Percentiles rank a stretch among this genome's conserved stretches.
Evolutionary conservation across 1,284 basidiomycete species (phyloP).

Genomic region (Fomitopsis palustris): DNA sequence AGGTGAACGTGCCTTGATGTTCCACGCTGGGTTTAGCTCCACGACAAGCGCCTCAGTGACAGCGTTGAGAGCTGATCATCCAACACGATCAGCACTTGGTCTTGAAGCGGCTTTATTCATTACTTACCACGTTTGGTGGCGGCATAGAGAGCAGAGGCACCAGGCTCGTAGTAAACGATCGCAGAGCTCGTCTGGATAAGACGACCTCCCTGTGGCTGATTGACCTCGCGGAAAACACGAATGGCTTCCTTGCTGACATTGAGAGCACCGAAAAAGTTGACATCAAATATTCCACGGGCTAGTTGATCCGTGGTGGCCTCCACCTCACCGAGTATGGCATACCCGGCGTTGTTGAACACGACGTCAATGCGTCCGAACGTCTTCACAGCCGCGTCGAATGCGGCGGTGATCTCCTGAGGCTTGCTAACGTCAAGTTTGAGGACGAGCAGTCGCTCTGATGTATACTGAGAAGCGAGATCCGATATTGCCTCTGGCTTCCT

Average conservation of each 20-base stretch:
- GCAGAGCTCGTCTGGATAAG: constrained; percentile 27
- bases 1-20: constrained; percentile 31
- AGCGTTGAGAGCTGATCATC: constrained; percentile 21
- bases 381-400: constrained; percentile 30
- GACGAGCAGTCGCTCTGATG: constrained; percentile 29
- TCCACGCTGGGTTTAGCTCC: constrained; percentile 38
- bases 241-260: constrained; percentile 31
- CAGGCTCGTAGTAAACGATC: constrained; percentile 16
- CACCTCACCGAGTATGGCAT: constrained; percentile 27
- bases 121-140: constrained; percentile 23
- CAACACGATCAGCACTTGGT: too few species aligned
- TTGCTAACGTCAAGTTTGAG: constrained; percentile 37
- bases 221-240: constrained; percentile 33
- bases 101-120: too few species aligned
- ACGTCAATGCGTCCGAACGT: constrained; percentile 41
- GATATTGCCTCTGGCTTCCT: constrained; percentile 23
- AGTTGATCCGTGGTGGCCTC: constrained; percentile 29
- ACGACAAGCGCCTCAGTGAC: constrained; percentile 27
- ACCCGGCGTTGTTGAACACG: constrained; percentile 41
- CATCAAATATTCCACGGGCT: constrained; percentile 31
- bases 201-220: constrained; percentile 28
- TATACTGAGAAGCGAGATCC: constrained; percentile 17
- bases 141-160: constrained; percentile 26
- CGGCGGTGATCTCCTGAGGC: constrained; percentile 24
- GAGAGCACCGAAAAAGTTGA: constrained; percentile 33